Base-by-base conservation (phyloP, 192 early-diverging fungal species). In the Jimgerdemannia lactiflua region DNA sequence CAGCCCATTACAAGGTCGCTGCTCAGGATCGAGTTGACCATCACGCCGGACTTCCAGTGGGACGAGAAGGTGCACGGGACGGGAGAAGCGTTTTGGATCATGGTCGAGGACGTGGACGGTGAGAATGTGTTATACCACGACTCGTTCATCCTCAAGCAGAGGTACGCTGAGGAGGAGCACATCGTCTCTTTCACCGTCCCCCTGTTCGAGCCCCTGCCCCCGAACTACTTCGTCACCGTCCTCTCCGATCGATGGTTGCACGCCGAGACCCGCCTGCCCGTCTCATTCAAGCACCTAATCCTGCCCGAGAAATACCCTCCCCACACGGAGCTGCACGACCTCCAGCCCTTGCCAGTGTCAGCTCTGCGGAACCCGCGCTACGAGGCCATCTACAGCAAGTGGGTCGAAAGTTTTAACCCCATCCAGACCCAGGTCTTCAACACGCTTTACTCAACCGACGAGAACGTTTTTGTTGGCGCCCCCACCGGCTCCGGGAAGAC, bases 371-470 rank as follows among this genome's bases (percentile, higher is more conserved):
- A 94, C 71, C 77, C 86, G 10, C 91, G 87, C 68, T 94, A 89
- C 78, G 96, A 96, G 80, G 75, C 75, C 3, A 77, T 94, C 0
- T 98, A 92, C 74, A 79, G 74, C 4, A 75, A 79, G 59, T 83
- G 84, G 68, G 84, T 93, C 65, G 78, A 83, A 67, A 82, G 86
- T 20, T 98, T 99, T 81, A 99, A 98, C 78, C 94, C 97, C 11
- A 92, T 99, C 63, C 98, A 99, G 85, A 97, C 97, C 2, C 97
- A 99, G 79, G 89, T 91, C 2, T 98, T 98, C 84, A 93, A 99
- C 75, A 80, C 96, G 17, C 80, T 98, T 43, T 99, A 96, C 80
- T 86, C 85, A 43, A 86, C 89, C 8, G 96, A 98, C 70, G 94
- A 98, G 20, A 97, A 94, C 74, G 89, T 91, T 0, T 94, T 99